A percentile compares a stretch with the other conserved stretches of the same genome.
phyloP scores from a whole-genome alignment of 352 stramenopile genomes.

The Pythium diclinum region DNA sequence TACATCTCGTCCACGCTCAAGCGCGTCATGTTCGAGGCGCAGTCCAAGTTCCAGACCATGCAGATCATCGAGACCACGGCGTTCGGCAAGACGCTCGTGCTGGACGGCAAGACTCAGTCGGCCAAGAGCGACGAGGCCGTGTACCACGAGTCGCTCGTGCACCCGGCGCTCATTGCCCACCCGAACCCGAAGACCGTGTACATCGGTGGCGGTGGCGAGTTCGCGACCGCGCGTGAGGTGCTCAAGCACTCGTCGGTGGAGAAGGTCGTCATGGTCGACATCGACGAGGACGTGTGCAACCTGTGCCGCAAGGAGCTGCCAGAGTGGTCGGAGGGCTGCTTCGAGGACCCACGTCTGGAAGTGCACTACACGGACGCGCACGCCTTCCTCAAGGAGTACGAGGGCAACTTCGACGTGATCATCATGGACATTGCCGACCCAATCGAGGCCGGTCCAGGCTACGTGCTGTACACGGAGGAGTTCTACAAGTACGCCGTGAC shows the following conservation, averaged over 20 bases:
- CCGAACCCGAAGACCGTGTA: constrained; percentile 88
- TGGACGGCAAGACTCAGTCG: constrained; percentile 95
- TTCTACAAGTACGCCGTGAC: constrained; percentile 92
- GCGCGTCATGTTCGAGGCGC: constrained; percentile 79
- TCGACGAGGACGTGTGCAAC: constrained; percentile 92
- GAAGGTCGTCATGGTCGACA: constrained; percentile 95
- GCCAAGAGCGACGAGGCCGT: constrained; percentile 92
- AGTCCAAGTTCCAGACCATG: constrained; percentile 92
- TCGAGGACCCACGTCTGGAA: constrained; percentile 90
- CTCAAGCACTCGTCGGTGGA: constrained; percentile 92
- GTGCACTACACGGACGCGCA: constrained; percentile 91
- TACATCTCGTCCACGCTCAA: constrained; percentile 88
- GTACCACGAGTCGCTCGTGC: constrained; percentile 95
- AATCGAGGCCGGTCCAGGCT: constrained; percentile 92
- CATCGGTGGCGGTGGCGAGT: constrained; percentile 92
- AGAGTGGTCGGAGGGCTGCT: constrained; percentile 90
- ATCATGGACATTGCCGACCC: constrained; percentile 96
- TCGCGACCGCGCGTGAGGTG: constrained; percentile 91
- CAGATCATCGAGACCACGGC: constrained; percentile 92
- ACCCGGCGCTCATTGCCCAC: constrained; percentile 90
- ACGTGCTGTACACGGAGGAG: constrained; percentile 79
- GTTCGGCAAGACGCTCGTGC: constrained; percentile 94
- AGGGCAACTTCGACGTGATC: constrained; percentile 90
- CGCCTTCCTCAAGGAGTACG: constrained; percentile 84
- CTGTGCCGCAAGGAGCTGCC: constrained; percentile 92